These are phyloP conservation scores for Breviolum minutum DNA, from an alignment of 73 alveolate species.

Conservation along the genomic window DNA sequence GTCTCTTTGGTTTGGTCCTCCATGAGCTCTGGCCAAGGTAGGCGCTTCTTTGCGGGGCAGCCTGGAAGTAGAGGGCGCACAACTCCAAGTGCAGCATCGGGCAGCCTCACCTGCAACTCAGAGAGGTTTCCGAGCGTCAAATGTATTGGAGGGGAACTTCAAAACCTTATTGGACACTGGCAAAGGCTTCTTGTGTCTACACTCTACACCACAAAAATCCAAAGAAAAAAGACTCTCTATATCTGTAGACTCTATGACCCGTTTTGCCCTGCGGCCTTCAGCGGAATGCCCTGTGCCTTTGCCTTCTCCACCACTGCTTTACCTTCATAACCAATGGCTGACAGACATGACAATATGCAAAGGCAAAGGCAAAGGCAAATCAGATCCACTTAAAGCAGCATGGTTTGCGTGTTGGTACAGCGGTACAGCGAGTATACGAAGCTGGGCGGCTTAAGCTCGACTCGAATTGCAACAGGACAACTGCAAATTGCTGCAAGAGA, in stretches of 20 bases:
- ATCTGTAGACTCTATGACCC: background rate
- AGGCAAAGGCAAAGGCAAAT: background rate
- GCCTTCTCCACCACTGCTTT: slow-evolving; percentile 89
- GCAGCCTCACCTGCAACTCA: slow-evolving; percentile 67
- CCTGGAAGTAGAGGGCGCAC: slow-evolving; percentile 78
- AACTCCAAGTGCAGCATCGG: slow-evolving; percentile 81
- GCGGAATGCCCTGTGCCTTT: slow-evolving; percentile 83
- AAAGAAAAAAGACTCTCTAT: background rate
- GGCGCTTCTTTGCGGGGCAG: slow-evolving; percentile 80
- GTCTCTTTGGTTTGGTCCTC: background rate
- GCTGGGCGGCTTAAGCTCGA: no score
- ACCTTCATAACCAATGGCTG: background rate
- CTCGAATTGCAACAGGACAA: no score
- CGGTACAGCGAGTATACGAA: no score
- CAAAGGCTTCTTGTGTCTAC: background rate
- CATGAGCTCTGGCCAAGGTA: slow-evolving; percentile 89
- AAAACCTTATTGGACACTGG: background rate
- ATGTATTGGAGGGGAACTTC: background rate
- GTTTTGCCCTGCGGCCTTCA: slow-evolving; percentile 1
- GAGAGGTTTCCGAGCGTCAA: background rate
- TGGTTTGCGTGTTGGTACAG: no score
- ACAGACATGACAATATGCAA: no score
- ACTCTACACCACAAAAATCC: background rate
- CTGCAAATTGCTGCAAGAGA: no score
- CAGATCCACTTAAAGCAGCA: no score